A percentile compares a stretch with the other conserved stretches of the same genome.
These are phyloP conservation scores for Boletus vermiculosoides DNA, from an alignment of 768 basidiomycete genomes.

Conservation along the genomic window DNA sequence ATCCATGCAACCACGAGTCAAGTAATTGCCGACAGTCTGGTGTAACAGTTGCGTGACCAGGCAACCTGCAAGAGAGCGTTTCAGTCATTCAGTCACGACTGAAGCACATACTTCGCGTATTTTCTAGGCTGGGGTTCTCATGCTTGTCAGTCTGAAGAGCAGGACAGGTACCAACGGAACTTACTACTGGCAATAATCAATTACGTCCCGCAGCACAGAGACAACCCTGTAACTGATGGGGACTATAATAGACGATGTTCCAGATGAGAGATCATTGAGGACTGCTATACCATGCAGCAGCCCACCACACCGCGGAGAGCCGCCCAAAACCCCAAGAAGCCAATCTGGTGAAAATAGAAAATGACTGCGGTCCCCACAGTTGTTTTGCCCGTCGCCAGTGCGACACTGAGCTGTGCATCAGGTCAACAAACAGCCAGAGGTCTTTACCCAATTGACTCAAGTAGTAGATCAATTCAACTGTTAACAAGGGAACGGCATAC, in stretches of 20 bases:
- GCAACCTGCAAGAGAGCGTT: background rate
- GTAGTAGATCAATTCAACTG: background rate
- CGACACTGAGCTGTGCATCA: slow-evolving; percentile 8
- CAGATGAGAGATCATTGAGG: slow-evolving; percentile 4
- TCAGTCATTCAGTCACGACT: background rate
- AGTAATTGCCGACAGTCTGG: slow-evolving; percentile 3
- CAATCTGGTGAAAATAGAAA: slow-evolving; percentile 13
- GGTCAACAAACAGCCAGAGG: slow-evolving; percentile 4
- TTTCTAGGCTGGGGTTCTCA: background rate
- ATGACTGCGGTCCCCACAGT: background rate
- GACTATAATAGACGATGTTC: slow-evolving; percentile 9
- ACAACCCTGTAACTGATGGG: background rate
- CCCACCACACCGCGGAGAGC: slow-evolving; percentile 24
- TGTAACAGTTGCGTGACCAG: slow-evolving; percentile 7
- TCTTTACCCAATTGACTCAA: background rate
- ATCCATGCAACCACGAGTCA: slow-evolving; percentile 11
- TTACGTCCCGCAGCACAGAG: background rate
- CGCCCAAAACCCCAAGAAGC: slow-evolving; percentile 21
- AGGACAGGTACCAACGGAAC: background rate
- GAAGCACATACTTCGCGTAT: background rate
- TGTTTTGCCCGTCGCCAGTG: slow-evolving; percentile 8
- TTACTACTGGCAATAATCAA: background rate
- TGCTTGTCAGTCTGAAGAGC: slow-evolving; percentile 8
- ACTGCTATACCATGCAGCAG: background rate
- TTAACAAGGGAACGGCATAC: background rate